Conservation (phyloP, 1,284 basidiomycete genomes). For the Ustilago hordei region DNA sequence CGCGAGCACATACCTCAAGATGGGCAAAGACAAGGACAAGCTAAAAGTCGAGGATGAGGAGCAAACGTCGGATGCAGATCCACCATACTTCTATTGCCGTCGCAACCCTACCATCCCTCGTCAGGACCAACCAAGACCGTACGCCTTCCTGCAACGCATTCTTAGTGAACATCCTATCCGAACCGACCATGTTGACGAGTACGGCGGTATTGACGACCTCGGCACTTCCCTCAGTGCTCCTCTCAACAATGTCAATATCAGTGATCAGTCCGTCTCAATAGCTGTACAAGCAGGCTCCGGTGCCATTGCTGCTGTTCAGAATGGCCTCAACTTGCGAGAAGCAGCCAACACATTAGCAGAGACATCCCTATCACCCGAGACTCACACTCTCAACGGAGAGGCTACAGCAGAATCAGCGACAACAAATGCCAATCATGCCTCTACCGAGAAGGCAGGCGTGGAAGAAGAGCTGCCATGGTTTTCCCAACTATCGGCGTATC, state of each 20-base stretch:
- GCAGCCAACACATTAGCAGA: slow-evolving; percentile 34
- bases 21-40: slow-evolving; percentile 44
- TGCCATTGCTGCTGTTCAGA: slow-evolving; percentile 34
- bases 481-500: slow-evolving; percentile 55
- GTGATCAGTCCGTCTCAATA: slow-evolving; percentile 16
- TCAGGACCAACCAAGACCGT: slow-evolving; percentile 35
- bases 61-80: slow-evolving; percentile 13
- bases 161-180: slow-evolving; percentile 42
- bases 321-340: slow-evolving; percentile 36
- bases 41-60: slow-evolving; percentile 12
- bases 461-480: slow-evolving; percentile 60
- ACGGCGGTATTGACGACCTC: slow-evolving; percentile 6
- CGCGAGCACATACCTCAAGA: neutral
- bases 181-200: slow-evolving; percentile 12
- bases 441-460: slow-evolving; percentile 1
- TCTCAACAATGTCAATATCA: neutral
- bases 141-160: slow-evolving; percentile 49
- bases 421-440: neutral
- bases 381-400: neutral
- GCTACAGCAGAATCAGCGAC: neutral
- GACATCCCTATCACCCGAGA: slow-evolving; percentile 7
- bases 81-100: slow-evolving; percentile 49
- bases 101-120: slow-evolving; percentile 47
- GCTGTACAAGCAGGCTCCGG: slow-evolving; percentile 29
- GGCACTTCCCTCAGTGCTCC: neutral